Base-by-base conservation (phyloP, 2,329 filamentous ascomycete genomes). In the Parascedosporium putredinis region DNA sequence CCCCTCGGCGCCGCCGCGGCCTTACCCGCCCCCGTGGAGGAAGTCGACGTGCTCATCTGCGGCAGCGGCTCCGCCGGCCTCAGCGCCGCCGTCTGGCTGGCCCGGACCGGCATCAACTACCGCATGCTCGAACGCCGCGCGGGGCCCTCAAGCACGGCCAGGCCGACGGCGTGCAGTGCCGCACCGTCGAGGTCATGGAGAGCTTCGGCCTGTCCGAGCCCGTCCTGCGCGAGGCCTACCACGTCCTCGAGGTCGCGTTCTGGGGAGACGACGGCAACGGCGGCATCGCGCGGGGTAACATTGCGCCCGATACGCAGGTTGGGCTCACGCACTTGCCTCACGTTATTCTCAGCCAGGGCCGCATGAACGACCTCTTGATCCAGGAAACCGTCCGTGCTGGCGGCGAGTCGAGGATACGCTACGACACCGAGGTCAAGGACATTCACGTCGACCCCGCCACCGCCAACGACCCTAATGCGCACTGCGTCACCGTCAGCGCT, bases 1-100 rank as follows among this genome's bases (percentile, higher is more conserved):
- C 38, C 38, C 10, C 7, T 20, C 20, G n/a, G 18, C 12, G 18
- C 18, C 7, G 33, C 33, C 20, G 18, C 38, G 16, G 12, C 20
- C 12, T 16, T 22, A 20, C 8, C 18, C 5, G 16, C 38, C 20
- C 38, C 20, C 6, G 38, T 20, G 7, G 38, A 42, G 20, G n/a
- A 55, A 4, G 58, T 65, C 53, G 75, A 81, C 55, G 76, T 84
- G 14, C 62, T 84, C 14, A 83, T 84, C 54, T 72, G 71, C 52
- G 79, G 80, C 51, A 74, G 71, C 49, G 80, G 81, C 25, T 80
- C 78, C 1, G 81, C 80, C 4, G 80, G 81, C 16, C 69, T 83
- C 47, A 77, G 73, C 55, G 76, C 78, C 5, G 79, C 75, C 9
- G 67, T 75, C 24, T 84, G 78, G 79, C 73, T 84, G 3, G 68